Evolutionary conservation across 305 asterid species (phyloP), one percentile per base, ranked within the genome.

Genomic region (Stenogyne calaminthoides): DNA sequence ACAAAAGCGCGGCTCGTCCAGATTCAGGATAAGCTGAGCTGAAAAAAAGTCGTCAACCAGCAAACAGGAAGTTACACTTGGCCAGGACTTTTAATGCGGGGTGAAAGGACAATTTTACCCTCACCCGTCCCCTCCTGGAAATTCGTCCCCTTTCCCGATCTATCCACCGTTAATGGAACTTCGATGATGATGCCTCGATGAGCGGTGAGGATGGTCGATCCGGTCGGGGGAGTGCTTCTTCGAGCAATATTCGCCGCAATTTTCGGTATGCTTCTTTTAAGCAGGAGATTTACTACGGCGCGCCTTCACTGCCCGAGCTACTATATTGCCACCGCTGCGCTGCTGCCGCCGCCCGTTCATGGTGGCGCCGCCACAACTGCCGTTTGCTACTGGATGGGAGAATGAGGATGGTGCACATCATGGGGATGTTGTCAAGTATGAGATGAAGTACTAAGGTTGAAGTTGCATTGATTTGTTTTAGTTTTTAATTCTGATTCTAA

Each of bases 171-270:
- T 4, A 54, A 54, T 54, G 9, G 60, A 19, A 54, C 0, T n/a
- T 19, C 60, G 32, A 54, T 54, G 60, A 54, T 19, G 60, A 54
- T 18, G 60, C 60, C 19, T 54, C 60, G 60, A 54, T 54, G 60
- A 19, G 8, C 32, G 60, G 60, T 19, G 60, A 20, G 10, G 60
- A 54, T n/a, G n/a, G n/a, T 54, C 60, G 19, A 3, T 54, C 8
- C 10, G 32, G 29, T 4, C 32, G 7, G 4, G 32, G 29, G 10
- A 32, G 32, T 3, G 32, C 60, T 18, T 54, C 60, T 8, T 54
- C 60, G 0, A 54, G 60, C 32, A 54, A 54, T 7, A 0, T 1
- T 14, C 1, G 54, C 0, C 11, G 4, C 0, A 54, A 54, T 4
- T 1, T 54, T 0, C 60, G 19, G 60, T 54, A 11, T 54, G 7